Conservation (phyloP, 768 basidiomycete species). For the Amanita subjunquillea region DNA sequence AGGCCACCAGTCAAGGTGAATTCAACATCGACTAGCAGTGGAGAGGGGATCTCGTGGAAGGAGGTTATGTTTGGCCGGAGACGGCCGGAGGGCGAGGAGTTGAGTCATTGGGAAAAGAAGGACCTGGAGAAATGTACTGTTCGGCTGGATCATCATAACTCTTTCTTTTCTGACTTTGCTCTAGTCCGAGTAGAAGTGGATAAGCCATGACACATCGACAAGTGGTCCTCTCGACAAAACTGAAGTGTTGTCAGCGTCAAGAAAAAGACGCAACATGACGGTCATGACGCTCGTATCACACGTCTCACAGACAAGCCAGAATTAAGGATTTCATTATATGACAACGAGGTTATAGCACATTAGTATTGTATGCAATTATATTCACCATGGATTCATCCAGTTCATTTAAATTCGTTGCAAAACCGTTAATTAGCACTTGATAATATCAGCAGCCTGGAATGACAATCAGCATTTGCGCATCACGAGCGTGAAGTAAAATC, state of each 20-base stretch:
- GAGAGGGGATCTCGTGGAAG: slow-evolving; percentile 32
- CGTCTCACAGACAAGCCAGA: neutral
- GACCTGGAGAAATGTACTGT: slow-evolving; percentile 29
- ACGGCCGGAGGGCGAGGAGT: slow-evolving; percentile 11
- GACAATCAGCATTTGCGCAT: neutral
- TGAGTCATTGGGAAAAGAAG: slow-evolving; percentile 26
- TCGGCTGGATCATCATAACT: neutral
- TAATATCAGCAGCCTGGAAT: slow-evolving; percentile 1
- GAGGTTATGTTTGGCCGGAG: slow-evolving; percentile 39
- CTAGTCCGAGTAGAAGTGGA: slow-evolving; percentile 7
- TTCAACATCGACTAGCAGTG: neutral
- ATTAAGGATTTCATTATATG: neutral
- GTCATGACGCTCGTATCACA: too few relatives aligned
- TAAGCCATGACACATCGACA: neutral
- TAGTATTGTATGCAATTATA: neutral
- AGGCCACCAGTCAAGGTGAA: slow-evolving; percentile 12
- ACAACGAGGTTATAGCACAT: neutral
- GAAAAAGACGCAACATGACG: neutral
- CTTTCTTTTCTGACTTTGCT: neutral
- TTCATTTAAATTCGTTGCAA: neutral
- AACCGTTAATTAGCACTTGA: neutral
- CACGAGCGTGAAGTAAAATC: neutral
- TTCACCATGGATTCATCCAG: neutral
- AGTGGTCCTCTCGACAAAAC: neutral
- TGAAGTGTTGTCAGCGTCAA: neutral